A percentile compares a stretch with the other conserved stretches of the same genome.
phyloP scores from a whole-genome alignment of 225 moss, liverwort and hornwort genomes.

The Pleurozium schreberi region DNA sequence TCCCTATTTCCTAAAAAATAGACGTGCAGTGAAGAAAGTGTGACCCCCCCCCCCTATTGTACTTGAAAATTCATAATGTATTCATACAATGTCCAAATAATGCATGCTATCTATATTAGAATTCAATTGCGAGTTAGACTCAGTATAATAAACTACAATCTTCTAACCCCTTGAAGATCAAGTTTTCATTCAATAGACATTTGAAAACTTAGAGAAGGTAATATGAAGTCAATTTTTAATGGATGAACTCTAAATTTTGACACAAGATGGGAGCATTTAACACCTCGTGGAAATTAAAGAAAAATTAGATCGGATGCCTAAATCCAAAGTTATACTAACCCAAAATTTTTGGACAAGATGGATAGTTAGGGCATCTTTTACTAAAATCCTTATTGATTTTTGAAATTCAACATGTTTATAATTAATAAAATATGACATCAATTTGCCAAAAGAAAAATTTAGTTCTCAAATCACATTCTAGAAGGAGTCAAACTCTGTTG shows the following conservation, averaged over 20 bases:
- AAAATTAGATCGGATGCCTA: rapidly evolving
- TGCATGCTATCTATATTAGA: no score
- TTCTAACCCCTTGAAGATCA: no score
- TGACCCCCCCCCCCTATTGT: no score
- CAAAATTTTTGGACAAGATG: background rate
- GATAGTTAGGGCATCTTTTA: no score
- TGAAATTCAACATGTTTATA: background rate
- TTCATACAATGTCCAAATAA: background rate
- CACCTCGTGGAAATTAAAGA: rapidly evolving
- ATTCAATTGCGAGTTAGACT: background rate
- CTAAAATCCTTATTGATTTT: rapidly evolving
- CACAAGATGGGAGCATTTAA: background rate
- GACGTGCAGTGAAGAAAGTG: no score
- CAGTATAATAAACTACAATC: background rate
- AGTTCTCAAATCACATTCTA: background rate
- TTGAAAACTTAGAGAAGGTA: rapidly evolving
- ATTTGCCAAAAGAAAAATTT: background rate
- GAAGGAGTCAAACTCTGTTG: background rate
- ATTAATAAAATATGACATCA: background rate
- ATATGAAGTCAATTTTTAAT: rapidly evolving
- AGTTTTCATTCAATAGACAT: rapidly evolving
- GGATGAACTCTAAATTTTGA: background rate
- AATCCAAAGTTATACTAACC: background rate
- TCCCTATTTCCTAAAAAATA: no score
- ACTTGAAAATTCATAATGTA: background rate